A percentile compares a stretch with the other conserved stretches of the same genome.
Conservation (phyloP, 805 yeast species). For the Cyberlindnera veronae region DNA sequence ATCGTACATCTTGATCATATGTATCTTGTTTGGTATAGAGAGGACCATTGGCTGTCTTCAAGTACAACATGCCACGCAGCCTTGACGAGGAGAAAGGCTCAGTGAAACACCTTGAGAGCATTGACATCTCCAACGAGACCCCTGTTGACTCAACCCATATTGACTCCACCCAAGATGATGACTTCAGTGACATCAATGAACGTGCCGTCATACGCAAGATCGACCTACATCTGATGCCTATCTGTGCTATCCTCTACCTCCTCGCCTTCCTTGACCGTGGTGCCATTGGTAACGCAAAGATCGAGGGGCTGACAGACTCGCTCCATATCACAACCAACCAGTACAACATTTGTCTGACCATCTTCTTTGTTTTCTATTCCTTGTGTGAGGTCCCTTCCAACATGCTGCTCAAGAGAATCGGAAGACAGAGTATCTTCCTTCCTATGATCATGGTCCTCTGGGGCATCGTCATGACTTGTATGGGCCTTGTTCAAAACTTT, state of each 20-base stretch:
- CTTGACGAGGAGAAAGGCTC: too few relatives aligned
- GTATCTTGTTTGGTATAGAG: too few relatives aligned
- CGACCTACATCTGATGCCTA: constrained; percentile 17
- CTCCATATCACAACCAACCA: constrained; percentile 8
- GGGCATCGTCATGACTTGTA: constrained; percentile 19
- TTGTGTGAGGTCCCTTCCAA: constrained; percentile 21
- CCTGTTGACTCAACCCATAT: too few relatives aligned
- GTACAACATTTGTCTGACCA: constrained; percentile 14
- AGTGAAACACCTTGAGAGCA: too few relatives aligned
- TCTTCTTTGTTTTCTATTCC: constrained; percentile 19
- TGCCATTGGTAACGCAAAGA: constrained; percentile 16
- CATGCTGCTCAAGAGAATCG: constrained; percentile 18
- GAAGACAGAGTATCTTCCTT: constrained; percentile 12
- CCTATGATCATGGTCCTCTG: constrained; percentile 14
- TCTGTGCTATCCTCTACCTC: constrained; percentile 15
- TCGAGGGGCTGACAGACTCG: constrained; percentile 8
- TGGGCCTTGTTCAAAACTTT: constrained; percentile 18
- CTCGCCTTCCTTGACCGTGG: constrained; percentile 20
- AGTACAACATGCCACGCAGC: too few relatives aligned
- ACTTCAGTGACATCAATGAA: constrained; percentile 8
- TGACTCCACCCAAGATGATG: neutral
- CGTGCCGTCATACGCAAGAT: constrained; percentile 12
- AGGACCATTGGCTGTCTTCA: too few relatives aligned
- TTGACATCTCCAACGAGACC: too few relatives aligned
- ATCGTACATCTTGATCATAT: too few relatives aligned